phyloP scores from a whole-genome alignment of 2,329 filamentous ascomycete genomes.

The Raffaelea arxii region DNA sequence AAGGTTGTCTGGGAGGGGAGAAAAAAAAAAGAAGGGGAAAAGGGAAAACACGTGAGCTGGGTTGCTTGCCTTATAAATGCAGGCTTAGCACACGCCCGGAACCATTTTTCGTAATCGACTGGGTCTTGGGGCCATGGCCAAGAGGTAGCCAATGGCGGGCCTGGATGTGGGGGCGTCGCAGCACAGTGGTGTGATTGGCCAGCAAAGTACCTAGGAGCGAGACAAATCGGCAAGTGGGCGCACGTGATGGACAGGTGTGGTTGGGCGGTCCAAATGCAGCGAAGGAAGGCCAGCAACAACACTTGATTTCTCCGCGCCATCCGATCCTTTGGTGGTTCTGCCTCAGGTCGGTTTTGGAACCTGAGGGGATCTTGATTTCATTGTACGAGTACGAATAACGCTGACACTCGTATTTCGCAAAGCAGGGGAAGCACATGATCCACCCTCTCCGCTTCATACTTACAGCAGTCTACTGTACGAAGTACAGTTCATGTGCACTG shows the following conservation, averaged over 20 bases:
- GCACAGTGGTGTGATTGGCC: constrained; percentile 5
- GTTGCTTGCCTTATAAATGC: background rate
- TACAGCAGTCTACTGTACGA: no score
- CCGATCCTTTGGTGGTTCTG: no score
- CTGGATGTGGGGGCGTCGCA: background rate
- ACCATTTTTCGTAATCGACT: background rate
- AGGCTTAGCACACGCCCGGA: background rate
- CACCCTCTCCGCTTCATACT: no score
- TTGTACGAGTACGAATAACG: background rate
- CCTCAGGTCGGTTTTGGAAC: no score
- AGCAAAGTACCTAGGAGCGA: background rate
- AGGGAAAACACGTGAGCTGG: constrained; percentile 6
- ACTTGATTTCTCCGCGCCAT: no score
- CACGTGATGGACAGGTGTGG: background rate
- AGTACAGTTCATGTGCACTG: background rate
- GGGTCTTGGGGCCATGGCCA: background rate
- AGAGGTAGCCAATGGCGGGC: background rate
- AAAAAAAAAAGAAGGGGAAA: background rate
- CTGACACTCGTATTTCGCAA: background rate
- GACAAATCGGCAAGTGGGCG: background rate
- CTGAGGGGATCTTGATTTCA: no score
- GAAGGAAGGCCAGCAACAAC: no score
- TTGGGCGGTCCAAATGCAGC: background rate
- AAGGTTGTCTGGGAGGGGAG: background rate
- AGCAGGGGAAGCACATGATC: background rate